Evolutionary conservation across 2,329 filamentous ascomycete species (phyloP).

Genomic region (Scedosporium minutisporum): DNA sequence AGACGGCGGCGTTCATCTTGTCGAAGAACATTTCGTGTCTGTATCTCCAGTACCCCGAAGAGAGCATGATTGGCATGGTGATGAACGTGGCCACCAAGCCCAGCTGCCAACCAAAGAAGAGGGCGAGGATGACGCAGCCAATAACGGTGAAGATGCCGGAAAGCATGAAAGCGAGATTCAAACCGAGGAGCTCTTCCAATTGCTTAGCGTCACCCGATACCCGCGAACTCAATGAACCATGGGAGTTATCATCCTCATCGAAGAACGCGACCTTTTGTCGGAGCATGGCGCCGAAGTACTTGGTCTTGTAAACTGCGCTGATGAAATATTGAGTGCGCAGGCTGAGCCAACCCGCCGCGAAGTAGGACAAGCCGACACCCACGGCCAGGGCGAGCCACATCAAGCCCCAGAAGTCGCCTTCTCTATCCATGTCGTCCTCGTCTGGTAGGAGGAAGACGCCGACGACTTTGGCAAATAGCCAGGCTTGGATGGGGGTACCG

Average conservation of each 20-base stretch:
- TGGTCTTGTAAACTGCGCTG: slow-evolving; percentile 44
- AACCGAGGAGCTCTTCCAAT: slow-evolving; percentile 52
- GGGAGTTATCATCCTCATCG: slow-evolving; percentile 48
- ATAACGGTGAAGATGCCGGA: slow-evolving; percentile 52
- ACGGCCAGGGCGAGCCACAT: slow-evolving; percentile 56
- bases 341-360: slow-evolving; percentile 32
- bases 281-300: slow-evolving; percentile 53
- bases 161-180: slow-evolving; percentile 53
- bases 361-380: slow-evolving; percentile 44
- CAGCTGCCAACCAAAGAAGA: slow-evolving; percentile 69
- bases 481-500: slow-evolving; percentile 41
- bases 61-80: slow-evolving; percentile 39
- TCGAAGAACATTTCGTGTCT: slow-evolving; percentile 58
- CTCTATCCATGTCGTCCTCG: slow-evolving; percentile 18
- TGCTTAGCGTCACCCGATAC: slow-evolving; percentile 48
- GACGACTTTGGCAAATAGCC: slow-evolving; percentile 45
- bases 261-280: slow-evolving; percentile 51
- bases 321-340: slow-evolving; percentile 37
- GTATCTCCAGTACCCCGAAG: slow-evolving; percentile 40
- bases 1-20: slow-evolving; percentile 57
- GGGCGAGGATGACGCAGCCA: slow-evolving; percentile 57
- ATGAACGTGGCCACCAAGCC: slow-evolving; percentile 58
- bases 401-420: slow-evolving; percentile 48
- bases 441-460: slow-evolving; percentile 31
- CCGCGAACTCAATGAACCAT: slow-evolving; percentile 49